Base-by-base conservation (phyloP, 2,329 filamentous ascomycete genomes). In the Torrubiellomyces zombiae region DNA sequence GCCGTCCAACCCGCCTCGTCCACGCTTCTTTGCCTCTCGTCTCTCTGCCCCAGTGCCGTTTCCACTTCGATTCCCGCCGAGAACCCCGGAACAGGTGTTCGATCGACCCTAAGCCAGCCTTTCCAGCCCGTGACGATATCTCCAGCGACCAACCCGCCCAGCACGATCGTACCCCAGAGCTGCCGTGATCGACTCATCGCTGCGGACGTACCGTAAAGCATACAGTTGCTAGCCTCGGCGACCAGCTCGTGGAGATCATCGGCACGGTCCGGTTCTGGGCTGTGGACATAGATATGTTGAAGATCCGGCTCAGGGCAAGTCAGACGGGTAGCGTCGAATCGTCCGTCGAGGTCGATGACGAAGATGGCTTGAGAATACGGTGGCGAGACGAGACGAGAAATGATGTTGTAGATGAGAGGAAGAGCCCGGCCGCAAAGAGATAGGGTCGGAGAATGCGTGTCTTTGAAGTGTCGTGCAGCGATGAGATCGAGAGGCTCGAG, bases 121-220 rank as follows among this genome's bases (percentile, higher is more conserved):
- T 44, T 51, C 48, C 48, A 53, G 14, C 38, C 43, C 9, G 42
- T 35, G 25, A 42, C 37, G 20, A 50, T 31, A 25, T 50, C 38
- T 12, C 50, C 47, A 1, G 44, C 43, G 5, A 44, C 44, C 15
- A 42, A 34, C 1, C 53, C 54, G 7, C 60, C 62, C 19, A 69
- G 35, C 5, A 70, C 55, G 14, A 71, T 36, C 2, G 61, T 66
- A n/a, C 67, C 66, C 66, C 67, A 71, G 56, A 59, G 67, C 30
- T 57, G 53, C 4, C 66, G 54, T 14, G 36, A 43, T 5, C 50
- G 48, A 32, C 60, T 67, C 18, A 37, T 39, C 30, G 54, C 51
- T 16, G 51, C 32, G 7, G 26, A 27, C 6, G 39, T 30, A 3
- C 53, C 51, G 40, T 71, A 70, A 5, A 69, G 44, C 50, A 69